These are phyloP conservation scores for Xylaria hypoxylon DNA, from an alignment of 2,329 filamentous ascomycete species.

Conservation along the genomic window DNA sequence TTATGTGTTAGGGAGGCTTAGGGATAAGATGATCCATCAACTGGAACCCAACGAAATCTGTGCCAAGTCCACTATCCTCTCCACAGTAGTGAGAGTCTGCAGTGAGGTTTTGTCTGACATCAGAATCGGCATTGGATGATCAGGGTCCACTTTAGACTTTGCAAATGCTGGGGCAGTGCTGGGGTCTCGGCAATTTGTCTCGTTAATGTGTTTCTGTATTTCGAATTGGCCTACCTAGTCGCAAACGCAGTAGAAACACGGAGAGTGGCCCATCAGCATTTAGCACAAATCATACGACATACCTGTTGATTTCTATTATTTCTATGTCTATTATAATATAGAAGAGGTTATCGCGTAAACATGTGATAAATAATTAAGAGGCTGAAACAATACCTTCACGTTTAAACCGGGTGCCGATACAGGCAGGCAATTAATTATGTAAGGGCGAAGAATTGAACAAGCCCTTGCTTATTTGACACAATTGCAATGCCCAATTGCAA, in stretches of 20 bases:
- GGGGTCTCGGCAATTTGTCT: conserved; percentile 34
- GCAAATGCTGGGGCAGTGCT: conserved; percentile 32
- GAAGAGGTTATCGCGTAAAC: neutral
- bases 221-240: neutral
- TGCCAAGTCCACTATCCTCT: conserved; percentile 29
- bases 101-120: conserved; percentile 37
- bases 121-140: conserved; percentile 31
- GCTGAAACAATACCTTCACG: neutral
- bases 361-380: neutral
- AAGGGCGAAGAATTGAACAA: neutral
- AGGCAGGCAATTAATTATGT: neutral
- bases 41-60: conserved; percentile 29
- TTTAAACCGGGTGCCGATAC: neutral
- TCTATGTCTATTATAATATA: neutral
- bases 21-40: conserved; percentile 18
- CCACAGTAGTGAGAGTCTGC: conserved; percentile 27
- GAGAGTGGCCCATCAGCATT: conserved; percentile 4
- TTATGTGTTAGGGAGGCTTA: conserved; percentile 19
- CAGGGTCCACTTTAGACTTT: conserved; percentile 25
- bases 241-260: conserved; percentile 22
- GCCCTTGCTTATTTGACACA: conserved; percentile 8
- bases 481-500: neutral
- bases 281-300: conserved; percentile 13
- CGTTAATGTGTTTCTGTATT: conserved; percentile 17
- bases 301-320: neutral